These are phyloP conservation scores for Hypomontagnella submonticulosa DNA, from an alignment of 495 filamentous ascomycete genomes.

Conservation along the genomic window DNA sequence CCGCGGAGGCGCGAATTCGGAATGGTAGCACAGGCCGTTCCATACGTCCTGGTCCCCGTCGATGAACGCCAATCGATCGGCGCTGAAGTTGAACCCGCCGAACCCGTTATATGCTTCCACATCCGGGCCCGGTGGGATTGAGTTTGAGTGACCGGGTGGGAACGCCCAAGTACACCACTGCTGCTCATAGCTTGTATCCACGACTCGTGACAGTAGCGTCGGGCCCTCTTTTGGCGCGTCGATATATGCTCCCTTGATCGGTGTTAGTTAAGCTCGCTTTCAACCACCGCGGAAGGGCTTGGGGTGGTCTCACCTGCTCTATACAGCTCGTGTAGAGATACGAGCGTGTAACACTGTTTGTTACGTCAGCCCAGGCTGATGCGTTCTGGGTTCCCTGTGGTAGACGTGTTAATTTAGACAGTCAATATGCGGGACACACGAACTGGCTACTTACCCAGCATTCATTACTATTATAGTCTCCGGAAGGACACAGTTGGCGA, in stretches of 20 bases:
- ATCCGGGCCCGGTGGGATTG: constrained; percentile 55
- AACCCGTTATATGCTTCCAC: constrained; percentile 53
- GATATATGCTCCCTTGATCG: constrained; percentile 55
- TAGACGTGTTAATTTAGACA: neutral
- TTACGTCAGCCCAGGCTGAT: constrained; percentile 51
- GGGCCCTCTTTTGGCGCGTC: constrained; percentile 55
- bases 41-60: constrained; percentile 61
- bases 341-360: constrained; percentile 51
- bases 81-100: constrained; percentile 56
- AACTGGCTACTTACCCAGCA: constrained; percentile 51
- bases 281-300: neutral
- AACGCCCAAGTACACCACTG: constrained; percentile 65
- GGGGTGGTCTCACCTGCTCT: constrained; percentile 48
- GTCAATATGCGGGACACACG: neutral
- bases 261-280: neutral
- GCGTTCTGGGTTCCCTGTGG: constrained; percentile 44
- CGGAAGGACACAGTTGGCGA: constrained; percentile 54
- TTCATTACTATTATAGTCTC: constrained; percentile 53
- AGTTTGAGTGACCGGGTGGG: constrained; percentile 54
- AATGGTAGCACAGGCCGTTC: constrained; percentile 61
- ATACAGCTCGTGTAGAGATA: constrained; percentile 62
- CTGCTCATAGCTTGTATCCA: constrained; percentile 61
- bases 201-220: constrained; percentile 54
- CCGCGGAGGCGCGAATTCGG: constrained; percentile 49
- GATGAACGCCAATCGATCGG: constrained; percentile 60